phyloP scores from a whole-genome alignment of 106 monocot genomes.

The Platanthera zijinensis region DNA sequence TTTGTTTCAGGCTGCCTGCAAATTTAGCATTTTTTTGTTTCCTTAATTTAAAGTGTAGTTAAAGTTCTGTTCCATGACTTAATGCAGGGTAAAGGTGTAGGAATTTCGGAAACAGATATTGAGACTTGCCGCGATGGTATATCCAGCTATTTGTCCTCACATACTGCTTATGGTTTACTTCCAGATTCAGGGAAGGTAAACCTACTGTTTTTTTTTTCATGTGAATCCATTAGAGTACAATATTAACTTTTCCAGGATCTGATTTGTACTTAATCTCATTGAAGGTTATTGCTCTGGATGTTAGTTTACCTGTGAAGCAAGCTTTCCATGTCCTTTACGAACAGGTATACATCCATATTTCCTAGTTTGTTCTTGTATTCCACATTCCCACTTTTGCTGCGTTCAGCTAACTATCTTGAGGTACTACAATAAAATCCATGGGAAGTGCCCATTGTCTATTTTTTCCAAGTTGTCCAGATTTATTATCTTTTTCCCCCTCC shows the following conservation, averaged over 20 bases:
- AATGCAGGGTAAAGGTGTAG: conserved; percentile 32
- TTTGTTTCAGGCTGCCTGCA: no score
- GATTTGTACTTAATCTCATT: not conserved
- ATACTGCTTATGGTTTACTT: conserved; percentile 74
- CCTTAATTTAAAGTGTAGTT: not conserved
- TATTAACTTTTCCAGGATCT: not conserved
- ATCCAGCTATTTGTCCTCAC: conserved; percentile 45
- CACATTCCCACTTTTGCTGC: not conserved
- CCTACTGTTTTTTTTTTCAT: not conserved
- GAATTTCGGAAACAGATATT: conserved; percentile 49
- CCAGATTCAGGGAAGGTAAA: conserved; percentile 88
- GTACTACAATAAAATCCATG: not conserved
- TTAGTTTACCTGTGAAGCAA: conserved; percentile 95
- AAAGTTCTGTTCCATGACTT: conserved; percentile 1
- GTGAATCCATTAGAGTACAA: not conserved
- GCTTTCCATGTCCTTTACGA: conserved; percentile 93
- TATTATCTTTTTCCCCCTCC: not conserved
- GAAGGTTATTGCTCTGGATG: conserved; percentile 88
- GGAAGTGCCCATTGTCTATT: no score
- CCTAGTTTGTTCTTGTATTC: conserved; percentile 1
- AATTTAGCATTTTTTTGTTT: no score
- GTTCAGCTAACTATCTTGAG: not conserved
- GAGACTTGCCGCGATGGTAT: conserved; percentile 50
- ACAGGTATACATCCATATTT: conserved; percentile 37
- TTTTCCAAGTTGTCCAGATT: not conserved